Evolutionary conservation across 306 rosid genomes (phyloP), one percentile per base, ranked within the genome.

Genomic region (Prosopis cineraria): DNA sequence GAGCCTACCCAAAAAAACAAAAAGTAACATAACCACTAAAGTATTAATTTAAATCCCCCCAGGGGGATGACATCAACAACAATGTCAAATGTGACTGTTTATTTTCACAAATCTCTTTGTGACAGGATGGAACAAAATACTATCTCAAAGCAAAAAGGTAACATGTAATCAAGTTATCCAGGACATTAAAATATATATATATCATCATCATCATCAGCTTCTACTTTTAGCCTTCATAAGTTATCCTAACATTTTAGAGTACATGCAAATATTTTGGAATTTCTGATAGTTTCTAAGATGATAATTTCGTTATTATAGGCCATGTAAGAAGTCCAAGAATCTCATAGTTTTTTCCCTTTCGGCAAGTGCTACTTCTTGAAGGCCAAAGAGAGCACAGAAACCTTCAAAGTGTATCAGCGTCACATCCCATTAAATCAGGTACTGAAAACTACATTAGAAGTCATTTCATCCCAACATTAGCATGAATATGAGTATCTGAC

Each of bases 391-490:
- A 58, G 48, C 19, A 16, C 5, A 58, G 2, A 58, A 29, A 40
- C 56, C 43, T 70, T 70, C 60, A 16, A 30, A 17, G 10, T 25
- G 67, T 29, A 73, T 6, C 53, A 58, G n/a, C 16, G 41, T 40
- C 29, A 40, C 25, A 22, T 64, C 53, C 40, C 39, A 16, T 59
- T 34, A 30, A 73, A 47, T 14, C 27, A 56, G 39, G 19, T 11
- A 29, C 24, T 6, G 19, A 3, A 47, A 70, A 70, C 22, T 19
- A 14, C 74, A 24, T 17, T 37, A 39, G 53, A 74, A 17, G 6
- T 59, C 78, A 74, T 33, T 37, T 55, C 37, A 73, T 24, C 78
- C 27, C 56, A 20, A 66, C 24, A 41, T 9, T 73, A 76, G 53
- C 48, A 20, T 63, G 27, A 20, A 66, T 24, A 43, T 43, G n/a